Percentiles rank a stretch among this genome's conserved stretches.
Evolutionary conservation across 371 early-diverging fungal genomes (phyloP).

Genomic region (Syncephalis plumigaleata): DNA sequence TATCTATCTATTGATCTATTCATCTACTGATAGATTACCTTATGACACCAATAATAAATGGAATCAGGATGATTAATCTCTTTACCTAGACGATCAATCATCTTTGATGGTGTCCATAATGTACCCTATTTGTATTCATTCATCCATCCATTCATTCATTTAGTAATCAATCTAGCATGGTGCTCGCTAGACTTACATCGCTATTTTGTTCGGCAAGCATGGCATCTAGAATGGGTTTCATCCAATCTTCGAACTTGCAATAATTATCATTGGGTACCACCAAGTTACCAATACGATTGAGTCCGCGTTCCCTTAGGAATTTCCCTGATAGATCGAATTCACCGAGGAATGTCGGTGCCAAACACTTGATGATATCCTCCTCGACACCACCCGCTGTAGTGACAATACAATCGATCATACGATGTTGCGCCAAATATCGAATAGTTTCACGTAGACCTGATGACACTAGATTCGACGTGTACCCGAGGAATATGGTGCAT

Average conservation of each 20-base stretch:
- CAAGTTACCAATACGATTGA: conserved; percentile 98
- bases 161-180: no score
- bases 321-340: conserved; percentile 68
- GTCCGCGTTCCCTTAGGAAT: conserved; percentile 73
- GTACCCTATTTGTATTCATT: conserved; percentile 19
- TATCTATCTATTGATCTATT: background rate
- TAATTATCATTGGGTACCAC: conserved; percentile 99
- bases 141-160: background rate
- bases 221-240: conserved; percentile 84
- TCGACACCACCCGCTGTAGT: conserved; percentile 98
- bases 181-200: conserved; percentile 9
- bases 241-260: conserved; percentile 97
- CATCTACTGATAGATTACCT: conserved; percentile 21
- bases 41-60: conserved; percentile 94
- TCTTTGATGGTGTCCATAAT: conserved; percentile 85
- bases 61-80: conserved; percentile 87
- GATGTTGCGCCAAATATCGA: conserved; percentile 79
- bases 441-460: conserved; percentile 95
- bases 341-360: conserved; percentile 83
- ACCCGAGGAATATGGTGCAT: conserved; percentile 94
- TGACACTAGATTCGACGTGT: conserved; percentile 96
- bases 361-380: conserved; percentile 98
- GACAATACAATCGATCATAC: conserved; percentile 83
- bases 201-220: conserved; percentile 81
- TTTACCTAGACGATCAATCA: conserved; percentile 91